These are phyloP conservation scores for Exophiala mesophila DNA, from an alignment of 2,329 filamentous ascomycete species.

Conservation along the genomic window DNA sequence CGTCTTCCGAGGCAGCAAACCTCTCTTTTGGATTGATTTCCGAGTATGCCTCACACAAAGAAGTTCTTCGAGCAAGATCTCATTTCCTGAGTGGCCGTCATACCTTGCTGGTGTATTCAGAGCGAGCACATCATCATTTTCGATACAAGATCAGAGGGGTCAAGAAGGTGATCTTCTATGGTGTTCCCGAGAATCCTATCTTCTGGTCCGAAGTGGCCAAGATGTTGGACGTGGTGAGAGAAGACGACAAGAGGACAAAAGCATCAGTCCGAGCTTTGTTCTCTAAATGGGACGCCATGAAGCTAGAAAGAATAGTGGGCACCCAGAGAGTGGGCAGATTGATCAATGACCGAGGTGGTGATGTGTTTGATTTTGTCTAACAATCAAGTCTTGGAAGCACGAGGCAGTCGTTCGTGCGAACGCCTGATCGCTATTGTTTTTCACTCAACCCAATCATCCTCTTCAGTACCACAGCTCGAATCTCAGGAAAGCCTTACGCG, in stretches of 20 bases:
- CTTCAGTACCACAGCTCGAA: too few species aligned
- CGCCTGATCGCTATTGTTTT: too few species aligned
- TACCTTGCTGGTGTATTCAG: constrained; percentile 81
- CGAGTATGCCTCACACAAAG: constrained; percentile 76
- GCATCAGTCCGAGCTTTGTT: constrained; percentile 59
- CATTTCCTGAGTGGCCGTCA: constrained; percentile 83
- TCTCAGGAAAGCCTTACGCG: too few species aligned
- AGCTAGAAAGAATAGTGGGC: constrained; percentile 82
- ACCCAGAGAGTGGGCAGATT: constrained; percentile 75
- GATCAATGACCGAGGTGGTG: constrained; percentile 71
- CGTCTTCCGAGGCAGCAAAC: constrained; percentile 52
- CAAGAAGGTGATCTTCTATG: constrained; percentile 81
- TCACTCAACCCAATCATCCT: too few species aligned
- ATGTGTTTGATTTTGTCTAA: constrained; percentile 92
- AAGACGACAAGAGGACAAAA: constrained; percentile 48
- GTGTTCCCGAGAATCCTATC: constrained; percentile 75
- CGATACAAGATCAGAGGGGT: constrained; percentile 80
- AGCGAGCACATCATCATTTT: constrained; percentile 93
- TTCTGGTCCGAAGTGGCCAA: constrained; percentile 43
- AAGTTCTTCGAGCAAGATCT: constrained; percentile 76
- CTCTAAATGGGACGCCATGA: constrained; percentile 83
- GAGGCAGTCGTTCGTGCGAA: too few species aligned
- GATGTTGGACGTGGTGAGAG: constrained; percentile 44
- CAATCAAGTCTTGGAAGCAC: too few species aligned
- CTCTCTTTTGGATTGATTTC: constrained; percentile 76